A percentile compares a stretch with the other conserved stretches of the same genome.
These are phyloP conservation scores for Saturnispora silvae DNA, from an alignment of 805 yeast genomes.

Conservation along the genomic window DNA sequence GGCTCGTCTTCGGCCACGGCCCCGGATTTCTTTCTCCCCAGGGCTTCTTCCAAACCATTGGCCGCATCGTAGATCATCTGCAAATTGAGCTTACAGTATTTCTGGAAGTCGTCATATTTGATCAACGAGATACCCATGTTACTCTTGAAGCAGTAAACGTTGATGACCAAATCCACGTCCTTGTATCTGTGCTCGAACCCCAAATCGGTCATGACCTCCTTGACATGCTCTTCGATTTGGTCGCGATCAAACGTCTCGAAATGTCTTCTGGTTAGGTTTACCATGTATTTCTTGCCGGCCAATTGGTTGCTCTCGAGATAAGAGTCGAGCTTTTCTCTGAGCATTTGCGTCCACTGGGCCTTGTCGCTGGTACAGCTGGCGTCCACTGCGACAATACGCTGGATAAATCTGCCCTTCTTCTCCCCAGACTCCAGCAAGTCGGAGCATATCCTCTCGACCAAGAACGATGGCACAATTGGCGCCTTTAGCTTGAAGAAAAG, in stretches of 20 bases:
- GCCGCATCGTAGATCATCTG: constrained; percentile 62
- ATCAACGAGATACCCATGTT: constrained; percentile 65
- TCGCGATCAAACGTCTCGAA: constrained; percentile 63
- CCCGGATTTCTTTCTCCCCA: constrained; percentile 3
- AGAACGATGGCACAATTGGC: constrained; percentile 69
- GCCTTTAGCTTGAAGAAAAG: constrained; percentile 70
- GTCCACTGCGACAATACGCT: constrained; percentile 72
- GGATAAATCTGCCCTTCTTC: constrained; percentile 64
- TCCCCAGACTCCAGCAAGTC: constrained; percentile 40
- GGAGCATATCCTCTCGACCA: constrained; percentile 55
- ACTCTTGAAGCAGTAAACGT: constrained; percentile 83
- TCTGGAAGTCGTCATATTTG: constrained; percentile 58
- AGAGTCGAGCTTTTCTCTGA: constrained; percentile 11
- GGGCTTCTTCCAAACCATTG: constrained; percentile 13
- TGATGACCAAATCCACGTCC: constrained; percentile 61
- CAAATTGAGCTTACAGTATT: constrained; percentile 60
- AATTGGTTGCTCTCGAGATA: constrained; percentile 13
- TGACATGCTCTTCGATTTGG: constrained; percentile 57
- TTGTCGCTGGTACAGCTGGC: constrained; percentile 61
- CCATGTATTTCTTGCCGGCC: constrained; percentile 43
- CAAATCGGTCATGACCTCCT: constrained; percentile 38
- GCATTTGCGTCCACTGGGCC: constrained; percentile 54
- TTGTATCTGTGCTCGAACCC: constrained; percentile 57
- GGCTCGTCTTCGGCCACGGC: neutral
- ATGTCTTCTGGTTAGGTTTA: constrained; percentile 69